Percentiles rank a stretch among this genome's conserved stretches.
phyloP scores from a whole-genome alignment of 2,329 filamentous ascomycete species.

The Colletotrichum falcatum region DNA sequence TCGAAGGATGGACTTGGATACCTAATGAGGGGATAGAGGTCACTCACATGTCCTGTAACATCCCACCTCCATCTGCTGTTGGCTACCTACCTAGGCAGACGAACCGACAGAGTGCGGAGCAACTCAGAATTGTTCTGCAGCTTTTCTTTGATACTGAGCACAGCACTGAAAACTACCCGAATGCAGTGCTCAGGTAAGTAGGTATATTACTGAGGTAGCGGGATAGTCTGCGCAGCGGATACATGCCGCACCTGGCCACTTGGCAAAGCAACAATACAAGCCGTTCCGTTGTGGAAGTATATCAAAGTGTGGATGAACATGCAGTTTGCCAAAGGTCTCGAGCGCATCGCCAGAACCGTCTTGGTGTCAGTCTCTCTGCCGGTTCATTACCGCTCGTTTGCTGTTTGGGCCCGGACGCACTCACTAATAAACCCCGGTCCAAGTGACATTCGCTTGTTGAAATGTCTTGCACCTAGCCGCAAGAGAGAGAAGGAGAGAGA shows the following conservation, averaged over 20 bases:
- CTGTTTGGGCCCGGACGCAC: constrained; percentile 22
- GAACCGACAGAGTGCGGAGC: background rate
- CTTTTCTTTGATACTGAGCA: background rate
- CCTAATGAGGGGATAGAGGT: background rate
- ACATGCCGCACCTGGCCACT: background rate
- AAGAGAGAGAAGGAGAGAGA: constrained; percentile 3
- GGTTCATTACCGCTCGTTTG: constrained; percentile 17
- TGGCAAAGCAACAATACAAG: constrained; percentile 11
- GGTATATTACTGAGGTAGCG: background rate
- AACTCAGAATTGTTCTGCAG: background rate
- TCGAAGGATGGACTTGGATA: background rate
- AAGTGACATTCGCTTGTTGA: constrained; percentile 5
- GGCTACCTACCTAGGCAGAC: background rate
- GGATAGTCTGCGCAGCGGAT: background rate
- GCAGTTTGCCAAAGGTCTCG: constrained; percentile 26
- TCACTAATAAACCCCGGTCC: constrained; percentile 20
- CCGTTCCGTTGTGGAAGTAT: background rate
- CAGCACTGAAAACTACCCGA: background rate
- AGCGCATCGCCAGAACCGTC: background rate
- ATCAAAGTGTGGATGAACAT: constrained; percentile 34
- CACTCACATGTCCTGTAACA: constrained; percentile 8
- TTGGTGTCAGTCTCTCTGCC: background rate
- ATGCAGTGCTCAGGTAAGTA: too few species aligned
- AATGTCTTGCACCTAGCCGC: constrained; percentile 9
- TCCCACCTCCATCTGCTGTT: background rate